Conservation (phyloP, 106 monocot species). For the Phalaenopsis aphrodite region DNA sequence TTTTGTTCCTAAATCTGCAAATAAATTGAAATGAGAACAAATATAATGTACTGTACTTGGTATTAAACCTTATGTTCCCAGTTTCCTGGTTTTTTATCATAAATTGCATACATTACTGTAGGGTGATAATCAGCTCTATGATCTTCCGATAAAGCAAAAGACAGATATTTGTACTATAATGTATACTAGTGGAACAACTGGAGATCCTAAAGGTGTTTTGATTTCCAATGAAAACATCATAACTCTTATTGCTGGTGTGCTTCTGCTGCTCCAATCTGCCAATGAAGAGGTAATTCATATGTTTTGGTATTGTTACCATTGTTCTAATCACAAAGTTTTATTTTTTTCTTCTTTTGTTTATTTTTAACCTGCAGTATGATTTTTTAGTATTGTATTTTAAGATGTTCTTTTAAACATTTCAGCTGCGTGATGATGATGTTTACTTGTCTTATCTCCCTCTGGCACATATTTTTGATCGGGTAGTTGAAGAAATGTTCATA, state of each 20-base stretch:
- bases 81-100: neutral
- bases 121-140: slow-evolving; percentile 58
- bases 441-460: slow-evolving; percentile 95
- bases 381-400: neutral
- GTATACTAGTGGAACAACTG: slow-evolving; percentile 99
- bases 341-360: neutral
- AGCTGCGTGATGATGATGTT: slow-evolving; percentile 59
- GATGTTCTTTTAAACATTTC: slow-evolving; percentile 10
- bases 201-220: slow-evolving; percentile 95
- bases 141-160: slow-evolving; percentile 52
- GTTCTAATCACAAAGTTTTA: neutral
- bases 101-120: slow-evolving; percentile 9
- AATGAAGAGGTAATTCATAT: slow-evolving; percentile 44
- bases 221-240: slow-evolving; percentile 81
- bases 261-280: slow-evolving; percentile 26
- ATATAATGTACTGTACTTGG: neutral
- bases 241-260: slow-evolving; percentile 57
- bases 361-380: neutral
- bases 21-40: neutral
- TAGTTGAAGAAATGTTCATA: slow-evolving; percentile 84
- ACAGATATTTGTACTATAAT: slow-evolving; percentile 89
- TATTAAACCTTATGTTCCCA: neutral
- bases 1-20: neutral
- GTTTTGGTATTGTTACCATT: neutral
- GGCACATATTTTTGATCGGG: slow-evolving; percentile 95